Base-by-base conservation (phyloP, 2,329 filamentous ascomycete genomes). In the Xylariaceae sp. region DNA sequence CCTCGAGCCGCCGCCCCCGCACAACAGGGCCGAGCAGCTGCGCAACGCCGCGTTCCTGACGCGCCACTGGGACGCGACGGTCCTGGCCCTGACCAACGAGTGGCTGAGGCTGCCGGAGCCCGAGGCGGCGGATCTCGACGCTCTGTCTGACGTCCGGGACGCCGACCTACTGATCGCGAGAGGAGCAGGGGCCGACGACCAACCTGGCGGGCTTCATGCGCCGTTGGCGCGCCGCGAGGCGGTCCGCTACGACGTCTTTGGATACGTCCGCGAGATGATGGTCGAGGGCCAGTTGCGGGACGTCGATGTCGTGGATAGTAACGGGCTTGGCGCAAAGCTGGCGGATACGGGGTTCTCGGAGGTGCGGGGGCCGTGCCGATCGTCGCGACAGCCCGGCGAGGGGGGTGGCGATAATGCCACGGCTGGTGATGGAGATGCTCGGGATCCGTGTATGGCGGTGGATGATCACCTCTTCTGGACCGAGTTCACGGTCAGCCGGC, bases 31-130 rank as follows among this genome's bases (percentile, higher is more conserved):
- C 2, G 81, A 83, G 60, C 78, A 85, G 59, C 72, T 82, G 63
- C 80, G 80, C 55, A 84, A 84, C 57, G 81, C 81, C 1, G 77
- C 78, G 1, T 75, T 77, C 47, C 66, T 86, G 41, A 81, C 81
- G 0, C 65, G 65, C 7, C 70, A 73, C 12, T 86, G 83, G 83
- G 83, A 86, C 59, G 61, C 69, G 3, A 61, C 69, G 40, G 57
- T 84, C 2, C 69, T 73, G n/a, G 69, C 68, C 6, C 68, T 70
- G 16, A 68, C 82, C 48, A 66, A 71, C 0, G 62, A 72, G 7
- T 86, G 83, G 82, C 70, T 72, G 43, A 65, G 69, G 12, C 74
- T 62, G 47, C 67, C 66, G 1, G 65, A 65, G 26, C 59, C 52
- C 7, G 61, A 64, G 7, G 21, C 52, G 47, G 50, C 57, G 4